Conservation (phyloP, 148 eudicot species). For the Rhododendron simsii region DNA sequence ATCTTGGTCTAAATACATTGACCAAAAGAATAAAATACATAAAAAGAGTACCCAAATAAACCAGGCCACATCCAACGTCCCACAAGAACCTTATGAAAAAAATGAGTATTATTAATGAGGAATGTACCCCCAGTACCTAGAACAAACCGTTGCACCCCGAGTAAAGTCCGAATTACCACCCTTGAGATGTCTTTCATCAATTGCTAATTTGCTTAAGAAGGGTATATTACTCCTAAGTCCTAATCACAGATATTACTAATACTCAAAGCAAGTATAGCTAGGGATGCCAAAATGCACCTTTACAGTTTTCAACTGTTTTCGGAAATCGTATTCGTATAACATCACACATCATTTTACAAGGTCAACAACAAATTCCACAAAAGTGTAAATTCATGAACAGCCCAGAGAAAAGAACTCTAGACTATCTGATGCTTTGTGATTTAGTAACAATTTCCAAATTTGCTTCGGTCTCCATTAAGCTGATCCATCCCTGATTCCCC, state of each 20-base stretch:
- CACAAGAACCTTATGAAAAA: neutral
- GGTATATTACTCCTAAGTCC: neutral
- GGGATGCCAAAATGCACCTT: neutral
- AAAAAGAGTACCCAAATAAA: neutral
- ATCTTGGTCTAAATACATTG: neutral
- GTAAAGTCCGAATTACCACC: neutral
- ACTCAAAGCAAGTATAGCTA: neutral
- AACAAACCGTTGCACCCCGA: neutral
- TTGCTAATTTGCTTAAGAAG: neutral
- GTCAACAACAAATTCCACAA: neutral
- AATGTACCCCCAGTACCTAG: neutral
- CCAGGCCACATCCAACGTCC: neutral
- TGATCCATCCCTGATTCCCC: neutral
- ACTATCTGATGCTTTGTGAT: neutral
- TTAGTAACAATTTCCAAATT: neutral
- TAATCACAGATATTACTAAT: neutral
- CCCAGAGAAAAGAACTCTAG: neutral
- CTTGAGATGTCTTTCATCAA: neutral
- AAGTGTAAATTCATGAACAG: neutral
- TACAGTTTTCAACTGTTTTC: neutral
- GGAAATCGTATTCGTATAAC: neutral
- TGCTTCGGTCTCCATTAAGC: neutral
- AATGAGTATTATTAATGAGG: neutral
- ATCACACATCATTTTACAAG: neutral
- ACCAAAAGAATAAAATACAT: neutral